A percentile compares a stretch with the other conserved stretches of the same genome.
Conservation (phyloP, 2,329 filamentous ascomycete genomes). For the Microdochium bolleyi region DNA sequence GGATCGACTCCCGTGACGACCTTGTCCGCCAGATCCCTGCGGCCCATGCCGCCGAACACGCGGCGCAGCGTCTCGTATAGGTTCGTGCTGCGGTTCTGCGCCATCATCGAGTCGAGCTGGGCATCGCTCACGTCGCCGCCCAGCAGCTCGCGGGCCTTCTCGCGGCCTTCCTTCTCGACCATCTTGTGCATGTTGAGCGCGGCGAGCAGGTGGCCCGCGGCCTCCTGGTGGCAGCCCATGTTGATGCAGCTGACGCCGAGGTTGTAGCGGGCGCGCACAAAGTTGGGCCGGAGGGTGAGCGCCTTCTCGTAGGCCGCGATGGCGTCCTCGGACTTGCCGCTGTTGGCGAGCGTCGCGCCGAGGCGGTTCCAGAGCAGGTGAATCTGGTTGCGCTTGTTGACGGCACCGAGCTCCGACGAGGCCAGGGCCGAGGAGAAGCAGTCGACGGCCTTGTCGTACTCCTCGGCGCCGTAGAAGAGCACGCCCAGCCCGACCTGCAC, state of each 20-base stretch:
- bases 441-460: slow-evolving; percentile 97
- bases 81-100: slow-evolving; percentile 94
- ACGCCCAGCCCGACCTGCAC: slow-evolving; percentile 96
- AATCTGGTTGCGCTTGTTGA: slow-evolving; percentile 77
- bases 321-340: slow-evolving; percentile 85
- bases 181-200: slow-evolving; percentile 94
- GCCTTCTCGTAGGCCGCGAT: slow-evolving; percentile 96
- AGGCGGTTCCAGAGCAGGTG: slow-evolving; percentile 97
- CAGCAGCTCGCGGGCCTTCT: slow-evolving; percentile 76
- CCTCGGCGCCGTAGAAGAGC: slow-evolving; percentile 94
- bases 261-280: slow-evolving; percentile 94
- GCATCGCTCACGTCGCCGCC: slow-evolving; percentile 54
- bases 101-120: slow-evolving; percentile 78
- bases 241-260: slow-evolving; percentile 96
- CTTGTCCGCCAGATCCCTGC: slow-evolving; percentile 78
- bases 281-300: slow-evolving; percentile 84
- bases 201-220: slow-evolving; percentile 84
- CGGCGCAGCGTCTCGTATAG: slow-evolving; percentile 88
- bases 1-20: slow-evolving; percentile 89
- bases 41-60: slow-evolving; percentile 94
- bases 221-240: slow-evolving; percentile 89
- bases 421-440: slow-evolving; percentile 92
- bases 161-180: slow-evolving; percentile 76
- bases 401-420: slow-evolving; percentile 72
- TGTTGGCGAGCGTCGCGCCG: slow-evolving; percentile 92